A percentile compares a stretch with the other conserved stretches of the same genome.
phyloP scores from a whole-genome alignment of 129 eudicot genomes.

The Scalesia atractyloides region DNA sequence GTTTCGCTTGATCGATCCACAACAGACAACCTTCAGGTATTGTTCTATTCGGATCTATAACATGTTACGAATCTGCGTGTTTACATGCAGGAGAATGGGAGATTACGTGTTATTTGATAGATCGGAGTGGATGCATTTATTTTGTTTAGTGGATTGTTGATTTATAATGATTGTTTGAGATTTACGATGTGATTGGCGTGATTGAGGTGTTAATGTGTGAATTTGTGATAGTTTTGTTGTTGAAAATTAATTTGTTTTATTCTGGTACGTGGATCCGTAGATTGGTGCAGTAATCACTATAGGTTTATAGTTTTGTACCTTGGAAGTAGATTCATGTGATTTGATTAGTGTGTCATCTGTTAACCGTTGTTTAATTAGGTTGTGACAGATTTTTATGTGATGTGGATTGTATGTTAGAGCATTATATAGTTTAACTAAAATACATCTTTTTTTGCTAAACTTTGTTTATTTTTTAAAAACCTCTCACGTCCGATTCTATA shows the following conservation, averaged over 20 bases:
- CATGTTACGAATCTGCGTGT: slow-evolving; percentile 19
- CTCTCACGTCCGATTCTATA: too few species aligned
- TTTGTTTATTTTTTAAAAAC: too few species aligned
- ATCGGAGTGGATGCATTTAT: slow-evolving; percentile 38
- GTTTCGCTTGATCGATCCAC: slow-evolving; percentile 34
- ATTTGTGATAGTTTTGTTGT: slow-evolving; percentile 8
- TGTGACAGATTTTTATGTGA: slow-evolving; percentile 11
- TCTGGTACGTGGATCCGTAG: slow-evolving; percentile 30
- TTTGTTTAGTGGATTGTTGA: slow-evolving; percentile 21
- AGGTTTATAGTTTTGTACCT: background rate
- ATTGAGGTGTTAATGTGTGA: slow-evolving; percentile 3
- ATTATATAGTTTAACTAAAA: too few species aligned
- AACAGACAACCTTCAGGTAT: slow-evolving; percentile 23
- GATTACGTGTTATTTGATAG: slow-evolving; percentile 12
- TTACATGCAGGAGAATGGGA: slow-evolving; percentile 14
- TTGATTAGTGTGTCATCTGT: background rate
- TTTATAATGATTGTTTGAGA: slow-evolving; percentile 11
- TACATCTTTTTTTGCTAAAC: too few species aligned
- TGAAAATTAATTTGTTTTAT: slow-evolving; percentile 4
- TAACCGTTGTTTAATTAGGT: slow-evolving; percentile 10
- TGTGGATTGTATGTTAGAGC: slow-evolving; percentile 13
- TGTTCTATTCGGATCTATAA: slow-evolving; percentile 40
- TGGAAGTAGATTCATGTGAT: slow-evolving; percentile 11
- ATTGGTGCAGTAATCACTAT: background rate
- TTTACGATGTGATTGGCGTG: slow-evolving; percentile 17